Evolutionary conservation across 2,329 filamentous ascomycete species (phyloP), one percentile per base, ranked within the genome.

Genomic region (Falciphora oryzae): DNA sequence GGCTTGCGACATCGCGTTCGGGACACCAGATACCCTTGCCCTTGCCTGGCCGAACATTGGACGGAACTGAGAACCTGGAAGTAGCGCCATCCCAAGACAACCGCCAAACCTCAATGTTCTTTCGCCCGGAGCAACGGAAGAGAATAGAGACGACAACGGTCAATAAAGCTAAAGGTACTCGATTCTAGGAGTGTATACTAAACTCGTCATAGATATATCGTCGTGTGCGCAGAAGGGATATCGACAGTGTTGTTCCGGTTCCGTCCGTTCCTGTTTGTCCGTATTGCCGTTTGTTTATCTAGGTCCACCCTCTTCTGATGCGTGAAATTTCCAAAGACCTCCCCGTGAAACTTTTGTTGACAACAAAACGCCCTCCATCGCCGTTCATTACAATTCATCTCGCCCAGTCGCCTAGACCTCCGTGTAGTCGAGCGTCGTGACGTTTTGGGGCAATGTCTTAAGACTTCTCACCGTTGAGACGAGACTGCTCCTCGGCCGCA

Each of bases 401-500:
- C 38, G 22, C 14, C 14, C 44, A 53, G 10, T 35, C 38, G 22
- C 14, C 14, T 22, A 53, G 10, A n/a, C 18, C 8, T 3, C 22
- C 14, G 14, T 11, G 14, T 25, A 10, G 44, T 10, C 44, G 8
- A 5, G 6, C 22, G 18, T 25, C 18, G n/a, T n/a, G 7, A 53
- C n/a, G 6, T 25, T 25, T 2, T 1, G 44, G 22, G 10, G 7
- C 22, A 25, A 44, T 4, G 14, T n/a, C 44, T 53, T 53, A 53
- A 22, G 44, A 53, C 44, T 53, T 53, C 2, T 22, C 44, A 14
- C n/a, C n/a, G 44, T 53, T 53, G 44, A 53, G 22, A 10, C 44
- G 18, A 25, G 44, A 53, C 69, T 83, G 80, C 70, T 81, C 81
- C 68, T 84, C 83, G 31, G 84, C 82, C 25, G 92, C 94, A 75